A percentile compares a stretch with the other conserved stretches of the same genome.
Evolutionary conservation across 169 alveolate genomes (phyloP).

Genomic region (Toxoplasma gondii): DNA sequence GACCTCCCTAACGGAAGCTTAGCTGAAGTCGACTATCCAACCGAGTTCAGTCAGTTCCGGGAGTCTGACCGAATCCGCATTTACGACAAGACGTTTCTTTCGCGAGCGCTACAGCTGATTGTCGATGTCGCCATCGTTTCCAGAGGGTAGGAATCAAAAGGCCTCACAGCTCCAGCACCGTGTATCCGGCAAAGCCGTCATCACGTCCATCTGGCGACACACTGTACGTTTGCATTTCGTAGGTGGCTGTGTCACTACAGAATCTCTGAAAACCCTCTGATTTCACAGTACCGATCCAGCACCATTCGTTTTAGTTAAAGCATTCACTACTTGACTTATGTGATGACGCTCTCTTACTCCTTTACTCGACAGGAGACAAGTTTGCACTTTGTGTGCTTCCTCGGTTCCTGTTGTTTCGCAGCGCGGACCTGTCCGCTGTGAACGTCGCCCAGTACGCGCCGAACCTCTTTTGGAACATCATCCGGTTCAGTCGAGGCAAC

Average conservation of each 20-base stretch:
- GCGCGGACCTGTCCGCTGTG: constrained; percentile 26
- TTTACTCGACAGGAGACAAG: background rate
- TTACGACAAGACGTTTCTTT: background rate
- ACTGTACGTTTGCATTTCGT: too few relatives aligned
- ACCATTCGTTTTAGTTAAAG: too few relatives aligned
- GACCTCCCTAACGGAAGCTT: constrained; percentile 4
- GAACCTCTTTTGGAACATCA: constrained; percentile 23
- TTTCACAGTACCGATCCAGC: too few relatives aligned
- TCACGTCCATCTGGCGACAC: too few relatives aligned
- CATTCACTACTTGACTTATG: background rate
- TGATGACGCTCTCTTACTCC: background rate
- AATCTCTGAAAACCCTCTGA: too few relatives aligned
- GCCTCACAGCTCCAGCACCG: background rate
- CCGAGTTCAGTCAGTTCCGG: constrained; percentile 15
- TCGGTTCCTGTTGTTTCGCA: background rate
- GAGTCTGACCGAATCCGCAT: background rate
- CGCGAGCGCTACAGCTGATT: background rate
- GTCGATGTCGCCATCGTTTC: background rate
- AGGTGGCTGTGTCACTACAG: too few relatives aligned
- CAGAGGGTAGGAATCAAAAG: background rate
- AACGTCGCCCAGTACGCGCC: constrained; percentile 47
- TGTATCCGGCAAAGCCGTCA: background rate
- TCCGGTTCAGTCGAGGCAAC: constrained; percentile 6
- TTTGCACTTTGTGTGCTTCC: background rate
- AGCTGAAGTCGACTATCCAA: background rate